phyloP scores from a whole-genome alignment of 306 rosid genomes.

The Hippophae gyantsensis region DNA sequence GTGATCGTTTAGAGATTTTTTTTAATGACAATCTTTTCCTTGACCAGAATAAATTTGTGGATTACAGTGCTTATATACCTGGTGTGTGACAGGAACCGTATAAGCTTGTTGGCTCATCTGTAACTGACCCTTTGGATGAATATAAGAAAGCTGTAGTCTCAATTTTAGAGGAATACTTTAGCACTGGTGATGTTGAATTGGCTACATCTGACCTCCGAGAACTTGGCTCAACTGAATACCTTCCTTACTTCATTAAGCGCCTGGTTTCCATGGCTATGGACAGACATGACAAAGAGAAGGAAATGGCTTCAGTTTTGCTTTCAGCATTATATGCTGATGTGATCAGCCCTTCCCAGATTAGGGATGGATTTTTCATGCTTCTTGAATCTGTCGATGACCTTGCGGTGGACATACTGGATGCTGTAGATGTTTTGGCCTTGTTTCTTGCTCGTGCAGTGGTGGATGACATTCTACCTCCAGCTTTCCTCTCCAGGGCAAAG shows the following conservation, averaged over 20 bases:
- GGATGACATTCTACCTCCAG: constrained; percentile 95
- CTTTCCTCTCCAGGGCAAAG: constrained; percentile 72
- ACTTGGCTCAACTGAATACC: constrained; percentile 80
- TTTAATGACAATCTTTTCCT: neutral
- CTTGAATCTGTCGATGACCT: constrained; percentile 97
- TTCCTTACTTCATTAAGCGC: constrained; percentile 84
- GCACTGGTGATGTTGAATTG: constrained; percentile 73
- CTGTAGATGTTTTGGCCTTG: constrained; percentile 88
- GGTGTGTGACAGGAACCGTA: constrained; percentile 69
- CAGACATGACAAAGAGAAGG: constrained; percentile 95
- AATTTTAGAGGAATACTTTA: constrained; percentile 78
- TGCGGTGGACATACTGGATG: constrained; percentile 85
- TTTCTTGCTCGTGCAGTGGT: constrained; percentile 97
- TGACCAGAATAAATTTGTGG: neutral
- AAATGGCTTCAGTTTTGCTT: constrained; percentile 94
- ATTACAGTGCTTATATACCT: neutral
- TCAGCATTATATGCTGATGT: constrained; percentile 95
- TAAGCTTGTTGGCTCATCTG: constrained; percentile 76
- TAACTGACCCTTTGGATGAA: constrained; percentile 80
- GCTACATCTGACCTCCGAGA: constrained; percentile 86
- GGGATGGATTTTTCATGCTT: constrained; percentile 87
- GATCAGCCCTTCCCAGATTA: constrained; percentile 76
- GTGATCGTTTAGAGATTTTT: neutral
- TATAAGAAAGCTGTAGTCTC: constrained; percentile 84
- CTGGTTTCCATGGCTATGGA: constrained; percentile 96